Evolutionary conservation across 1,284 basidiomycete species (phyloP), one percentile per base, ranked within the genome.

Genomic region (Moniliophthora roreri): DNA sequence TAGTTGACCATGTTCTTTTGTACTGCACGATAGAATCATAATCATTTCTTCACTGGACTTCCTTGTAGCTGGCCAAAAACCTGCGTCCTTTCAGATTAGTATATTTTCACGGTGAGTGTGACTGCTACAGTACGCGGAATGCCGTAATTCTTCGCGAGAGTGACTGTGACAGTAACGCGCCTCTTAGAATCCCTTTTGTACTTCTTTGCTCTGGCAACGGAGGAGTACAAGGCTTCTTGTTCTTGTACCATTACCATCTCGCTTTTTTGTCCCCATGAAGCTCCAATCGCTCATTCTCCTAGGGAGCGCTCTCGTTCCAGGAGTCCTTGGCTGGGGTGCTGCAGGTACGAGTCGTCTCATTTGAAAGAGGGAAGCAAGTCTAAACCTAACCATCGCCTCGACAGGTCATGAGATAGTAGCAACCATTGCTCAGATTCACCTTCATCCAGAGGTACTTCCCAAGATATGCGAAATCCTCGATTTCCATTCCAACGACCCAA

Each of bases 351-450:
- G 24, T 24, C 39, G 28, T 37, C 45, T 51, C 20, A 13, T 32
- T 38, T 23, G 11, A 21, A 44, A 18, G n/a, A 34, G 9, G 16
- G 11, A n/a, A n/a, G n/a, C n/a, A n/a, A n/a, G 10, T 39, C 15
- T 16, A 21, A 21, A 21, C 20, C 44, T 36, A 13, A 53, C 54
- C 21, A 36, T 32, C 36, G 2, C 23, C 47, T 9, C 44, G n/a
- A 11, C 64, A 80, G 93, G 94, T 13, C 94, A 97, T 62, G 89
- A 95, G 72, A 89, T 96, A 44, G 84, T 94, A 1, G 95, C 93
- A 1, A 95, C 93, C 4, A 93, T 98, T 53, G 94, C 95, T 0
- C 91, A 97, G 68, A 91, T 94, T 52, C 85, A 96, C 67, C 79
- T 97, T 3, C 83, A 93, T 64, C 91, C 91, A 0, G 74, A 75